Evolutionary conservation across 1,284 basidiomycete genomes (phyloP), one percentile per base, ranked within the genome.

Genomic region (Rhodotorula sp.): DNA sequence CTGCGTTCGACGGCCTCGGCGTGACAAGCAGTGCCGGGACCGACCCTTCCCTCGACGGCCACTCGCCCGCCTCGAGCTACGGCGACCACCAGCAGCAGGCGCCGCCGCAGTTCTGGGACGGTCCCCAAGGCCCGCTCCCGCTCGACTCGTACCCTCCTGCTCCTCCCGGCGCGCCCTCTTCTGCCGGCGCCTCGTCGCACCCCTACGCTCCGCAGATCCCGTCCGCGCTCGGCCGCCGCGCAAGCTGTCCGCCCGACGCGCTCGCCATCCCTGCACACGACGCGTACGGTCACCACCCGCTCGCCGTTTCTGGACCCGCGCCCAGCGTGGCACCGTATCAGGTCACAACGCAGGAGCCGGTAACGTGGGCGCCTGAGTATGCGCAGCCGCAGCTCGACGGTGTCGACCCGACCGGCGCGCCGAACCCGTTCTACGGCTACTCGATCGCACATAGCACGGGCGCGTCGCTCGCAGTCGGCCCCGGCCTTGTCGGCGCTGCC

Each of bases 391-490:
- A 53, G 13, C 41, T n/a, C 23, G 41, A 50, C 54, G 16, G 25
- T 16, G 27, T 21, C 16, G 9, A 44, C 16, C 48, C 64, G 55
- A 19, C 9, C 16, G 49, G 21, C 49, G 52, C n/a, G 34, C 13
- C 54, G 50, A 69, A n/a, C 34, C 48, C 59, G 44, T 59, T 41
- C 71, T 49, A 50, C 58, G 64, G 67, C 48, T 61, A 65, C 56
- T 48, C 54, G 23, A 27, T 53, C 23, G 19, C 56, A 5, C 34
- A 34, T 34, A 34, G 34, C 34, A 34, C 34, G 34, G 34, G 34
- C 34, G 34, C 34, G 34, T 34, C 34, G 34, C 34, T 34, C 34
- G 34, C 34, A 34, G 34, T 34, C 34, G 34, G 34, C 34, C 50
- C 48, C 21, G 16, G 42, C 27, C 19, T 25, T 41, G 42, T n/a